Percentiles rank a stretch among this genome's conserved stretches.
Evolutionary conservation across 1,284 basidiomycete genomes (phyloP).

Genomic region (Peniophora sp.): DNA sequence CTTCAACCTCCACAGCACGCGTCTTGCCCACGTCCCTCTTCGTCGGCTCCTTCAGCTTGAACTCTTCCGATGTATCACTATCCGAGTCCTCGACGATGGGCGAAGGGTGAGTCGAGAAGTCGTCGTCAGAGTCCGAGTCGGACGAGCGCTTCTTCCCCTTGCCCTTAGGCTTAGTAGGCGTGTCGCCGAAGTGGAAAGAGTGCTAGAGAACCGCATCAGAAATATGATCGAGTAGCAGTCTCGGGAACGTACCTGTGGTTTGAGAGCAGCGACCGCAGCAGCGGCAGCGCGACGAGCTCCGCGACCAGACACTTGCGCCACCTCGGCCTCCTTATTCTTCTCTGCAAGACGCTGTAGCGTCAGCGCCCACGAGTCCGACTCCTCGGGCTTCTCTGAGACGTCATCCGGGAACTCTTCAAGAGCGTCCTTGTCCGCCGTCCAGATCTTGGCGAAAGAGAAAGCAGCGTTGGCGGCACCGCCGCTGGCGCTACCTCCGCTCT

Average conservation of each 20-base stretch:
- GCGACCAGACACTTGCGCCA: conserved; percentile 53
- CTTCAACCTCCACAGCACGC: conserved; percentile 9
- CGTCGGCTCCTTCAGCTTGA: conserved; percentile 5
- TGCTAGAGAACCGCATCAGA: conserved; percentile 13
- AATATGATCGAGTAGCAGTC: not conserved
- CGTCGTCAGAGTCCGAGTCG: too few species aligned
- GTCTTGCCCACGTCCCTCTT: conserved; percentile 1
- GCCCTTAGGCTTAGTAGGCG: conserved; percentile 15
- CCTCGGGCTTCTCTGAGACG: conserved; percentile 30
- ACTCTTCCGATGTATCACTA: not conserved
- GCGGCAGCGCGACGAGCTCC: conserved; percentile 67
- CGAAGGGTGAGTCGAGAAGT: not conserved
- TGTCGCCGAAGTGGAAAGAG: conserved; percentile 20
- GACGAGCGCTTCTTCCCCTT: conserved; percentile 1
- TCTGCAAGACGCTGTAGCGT: conserved; percentile 58
- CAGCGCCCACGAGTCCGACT: conserved; percentile 72
- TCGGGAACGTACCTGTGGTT: conserved; percentile 37
- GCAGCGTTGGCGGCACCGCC: conserved; percentile 31
- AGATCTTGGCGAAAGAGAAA: conserved; percentile 84
- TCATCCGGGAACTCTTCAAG: conserved; percentile 61
- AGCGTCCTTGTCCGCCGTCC: conserved; percentile 69
- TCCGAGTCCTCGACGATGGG: conserved; percentile 1
- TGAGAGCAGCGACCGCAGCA: conserved; percentile 30
- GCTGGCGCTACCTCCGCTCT: conserved; percentile 23
- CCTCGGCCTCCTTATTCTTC: conserved; percentile 24